These are phyloP conservation scores for Xenoacremonium recifei DNA, from an alignment of 2,329 filamentous ascomycete genomes.

Conservation along the genomic window DNA sequence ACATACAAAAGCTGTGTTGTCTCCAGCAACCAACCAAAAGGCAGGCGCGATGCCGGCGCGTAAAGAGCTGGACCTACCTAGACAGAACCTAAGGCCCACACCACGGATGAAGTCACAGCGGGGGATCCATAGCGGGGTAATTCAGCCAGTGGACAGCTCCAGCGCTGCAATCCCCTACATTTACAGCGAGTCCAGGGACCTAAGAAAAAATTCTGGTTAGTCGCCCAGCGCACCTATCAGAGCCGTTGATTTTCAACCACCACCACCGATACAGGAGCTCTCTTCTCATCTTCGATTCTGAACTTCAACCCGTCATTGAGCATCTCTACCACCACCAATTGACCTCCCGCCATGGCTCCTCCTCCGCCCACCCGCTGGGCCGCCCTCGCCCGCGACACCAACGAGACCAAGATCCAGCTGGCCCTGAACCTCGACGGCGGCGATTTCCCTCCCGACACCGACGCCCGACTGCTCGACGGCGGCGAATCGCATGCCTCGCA, in stretches of 20 bases:
- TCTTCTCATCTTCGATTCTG: conserved; percentile 4
- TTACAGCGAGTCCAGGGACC: conserved; percentile 12
- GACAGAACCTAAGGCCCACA: too few species aligned
- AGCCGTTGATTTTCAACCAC: conserved; percentile 24
- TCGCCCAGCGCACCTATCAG: conserved; percentile 21
- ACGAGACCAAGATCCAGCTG: conserved; percentile 96
- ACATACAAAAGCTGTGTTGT: background rate
- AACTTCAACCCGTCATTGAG: conserved; percentile 2
- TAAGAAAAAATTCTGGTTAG: conserved; percentile 22
- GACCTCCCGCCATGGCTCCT: conserved; percentile 22
- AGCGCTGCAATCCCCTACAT: too few species aligned
- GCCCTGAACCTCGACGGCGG: conserved; percentile 93
- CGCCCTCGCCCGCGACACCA: conserved; percentile 83
- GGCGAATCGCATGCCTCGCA: conserved; percentile 76
- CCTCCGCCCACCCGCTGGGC: conserved; percentile 59
- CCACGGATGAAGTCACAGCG: conserved; percentile 17
- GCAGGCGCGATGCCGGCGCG: background rate
- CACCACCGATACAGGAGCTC: conserved; percentile 28
- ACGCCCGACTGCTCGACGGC: conserved; percentile 50
- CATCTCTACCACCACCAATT: conserved; percentile 10
- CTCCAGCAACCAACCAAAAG: background rate
- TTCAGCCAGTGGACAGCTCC: too few species aligned
- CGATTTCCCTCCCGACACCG: conserved; percentile 64
- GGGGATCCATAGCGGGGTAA: conserved; percentile 30
- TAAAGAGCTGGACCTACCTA: too few species aligned